Base-by-base conservation (phyloP, 2,329 filamentous ascomycete genomes). In the Fusarium papillatum region DNA sequence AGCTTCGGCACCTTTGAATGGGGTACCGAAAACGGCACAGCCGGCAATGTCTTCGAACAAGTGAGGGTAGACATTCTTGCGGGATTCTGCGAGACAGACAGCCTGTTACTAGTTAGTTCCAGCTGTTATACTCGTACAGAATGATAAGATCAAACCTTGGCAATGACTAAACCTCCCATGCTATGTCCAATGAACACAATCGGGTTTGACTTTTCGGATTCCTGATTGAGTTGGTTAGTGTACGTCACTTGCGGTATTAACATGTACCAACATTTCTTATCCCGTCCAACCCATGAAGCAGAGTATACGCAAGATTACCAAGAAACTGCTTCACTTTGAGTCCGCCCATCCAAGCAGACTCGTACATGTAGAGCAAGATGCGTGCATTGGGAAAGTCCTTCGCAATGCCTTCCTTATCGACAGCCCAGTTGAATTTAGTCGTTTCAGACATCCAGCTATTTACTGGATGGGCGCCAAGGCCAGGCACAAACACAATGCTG, bases 121-220 rank as follows among this genome's bases (percentile, higher is more conserved):
- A 10, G 10, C 6, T 7, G 8, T 22, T 5, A 8, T 9, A 17
- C 46, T 9, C 5, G 7, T 14, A 2, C 2, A 11, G 3, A 48
- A 48, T 2, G 11, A 41, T 36, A 59, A 0, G 34, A 26, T 26
- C 64, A 67, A 17, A 84, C 85, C 73, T 87, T 86, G 14, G 85
- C 84, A 38, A 87, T 81, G 1, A 87, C 85, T 8, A 87, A 78
- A 9, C 85, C 85, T 11, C 85, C 85, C 85, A 87, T 87, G 24
- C 84, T 85, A 43, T 86, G 85, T 0, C 84, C 85, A 17, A 87
- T 84, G 41, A 87, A 85, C 0, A 86, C 82, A 13, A 87, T 84
- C 2, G 86, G 85, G 3, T 84, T 80, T 34, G 81, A 39, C 39
- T 48, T 50, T 19, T n/a, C 26, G 17, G 57, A 26, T 13, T 64